Evolutionary conservation across 805 yeast species (phyloP).

Genomic region (Saccharomycopsis javanensis): DNA sequence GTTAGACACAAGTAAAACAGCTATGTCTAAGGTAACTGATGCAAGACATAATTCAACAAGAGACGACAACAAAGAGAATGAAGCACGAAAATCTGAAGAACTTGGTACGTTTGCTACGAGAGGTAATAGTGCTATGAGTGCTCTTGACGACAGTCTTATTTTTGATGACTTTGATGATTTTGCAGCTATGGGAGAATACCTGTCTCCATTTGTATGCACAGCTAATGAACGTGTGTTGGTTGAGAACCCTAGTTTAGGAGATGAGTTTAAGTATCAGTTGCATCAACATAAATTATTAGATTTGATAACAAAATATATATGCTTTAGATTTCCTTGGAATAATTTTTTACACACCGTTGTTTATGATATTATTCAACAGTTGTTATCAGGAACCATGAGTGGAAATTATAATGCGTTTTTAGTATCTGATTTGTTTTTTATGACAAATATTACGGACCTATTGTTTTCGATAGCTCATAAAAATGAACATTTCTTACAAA

Average conservation of each 20-base stretch:
- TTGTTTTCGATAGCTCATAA: conserved; percentile 9
- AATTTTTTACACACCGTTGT: conserved; percentile 95
- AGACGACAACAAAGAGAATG: neutral
- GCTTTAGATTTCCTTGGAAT: conserved; percentile 82
- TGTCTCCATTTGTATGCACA: conserved; percentile 20
- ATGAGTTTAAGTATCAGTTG: conserved; percentile 70
- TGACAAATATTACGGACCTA: conserved; percentile 8
- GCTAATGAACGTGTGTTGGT: conserved; percentile 37
- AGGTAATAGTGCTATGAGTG: neutral
- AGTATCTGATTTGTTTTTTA: conserved; percentile 40
- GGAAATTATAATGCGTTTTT: conserved; percentile 76
- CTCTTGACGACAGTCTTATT: neutral
- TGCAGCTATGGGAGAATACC: neutral
- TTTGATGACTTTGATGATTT: neutral
- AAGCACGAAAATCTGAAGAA: neutral
- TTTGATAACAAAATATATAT: conserved; percentile 63
- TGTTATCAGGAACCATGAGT: conserved; percentile 79
- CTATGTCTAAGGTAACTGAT: neutral
- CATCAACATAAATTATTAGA: conserved; percentile 63
- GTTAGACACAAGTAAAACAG: neutral
- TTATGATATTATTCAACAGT: conserved; percentile 91
- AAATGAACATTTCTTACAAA: conserved; percentile 4
- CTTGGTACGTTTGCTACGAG: neutral
- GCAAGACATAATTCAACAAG: neutral
- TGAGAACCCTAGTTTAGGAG: conserved; percentile 69